phyloP scores from a whole-genome alignment of 1,139 yeast species.

The Saccharomyces hybrid region DNA sequence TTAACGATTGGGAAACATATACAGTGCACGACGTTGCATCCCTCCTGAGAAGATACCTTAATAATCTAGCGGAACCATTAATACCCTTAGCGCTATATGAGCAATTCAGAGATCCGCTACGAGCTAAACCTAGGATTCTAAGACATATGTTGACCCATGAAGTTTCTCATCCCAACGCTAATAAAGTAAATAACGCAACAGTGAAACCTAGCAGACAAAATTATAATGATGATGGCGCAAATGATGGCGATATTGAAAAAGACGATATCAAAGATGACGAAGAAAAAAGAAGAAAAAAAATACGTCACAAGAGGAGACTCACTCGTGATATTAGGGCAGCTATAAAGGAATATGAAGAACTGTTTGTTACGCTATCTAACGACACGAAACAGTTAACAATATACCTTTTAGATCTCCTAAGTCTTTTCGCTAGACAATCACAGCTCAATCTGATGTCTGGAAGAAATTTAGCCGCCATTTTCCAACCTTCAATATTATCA shows the following conservation, averaged over 20 bases:
- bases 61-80: conserved; percentile 86
- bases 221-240: conserved; percentile 7
- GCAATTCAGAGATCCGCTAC: conserved; percentile 69
- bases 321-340: conserved; percentile 60
- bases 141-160: conserved; percentile 23
- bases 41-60: conserved; percentile 72
- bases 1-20: conserved; percentile 73
- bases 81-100: conserved; percentile 76
- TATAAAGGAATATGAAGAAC: conserved; percentile 58
- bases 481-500: conserved; percentile 88
- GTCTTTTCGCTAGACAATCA: conserved; percentile 76
- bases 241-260: conserved; percentile 16
- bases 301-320: conserved; percentile 36
- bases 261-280: conserved; percentile 31
- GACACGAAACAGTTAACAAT: conserved; percentile 70
- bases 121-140: conserved; percentile 33
- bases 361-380: conserved; percentile 44
- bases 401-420: conserved; percentile 76
- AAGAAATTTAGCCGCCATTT: conserved; percentile 86
- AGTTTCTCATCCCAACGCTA: conserved; percentile 17
- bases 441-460: conserved; percentile 84
- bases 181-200: conserved; percentile 10
- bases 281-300: conserved; percentile 31
- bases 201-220: conserved; percentile 2
- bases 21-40: conserved; percentile 98